Evolutionary conservation across 352 stramenopile genomes (phyloP).

Genomic region (Phytophthora palmivora): DNA sequence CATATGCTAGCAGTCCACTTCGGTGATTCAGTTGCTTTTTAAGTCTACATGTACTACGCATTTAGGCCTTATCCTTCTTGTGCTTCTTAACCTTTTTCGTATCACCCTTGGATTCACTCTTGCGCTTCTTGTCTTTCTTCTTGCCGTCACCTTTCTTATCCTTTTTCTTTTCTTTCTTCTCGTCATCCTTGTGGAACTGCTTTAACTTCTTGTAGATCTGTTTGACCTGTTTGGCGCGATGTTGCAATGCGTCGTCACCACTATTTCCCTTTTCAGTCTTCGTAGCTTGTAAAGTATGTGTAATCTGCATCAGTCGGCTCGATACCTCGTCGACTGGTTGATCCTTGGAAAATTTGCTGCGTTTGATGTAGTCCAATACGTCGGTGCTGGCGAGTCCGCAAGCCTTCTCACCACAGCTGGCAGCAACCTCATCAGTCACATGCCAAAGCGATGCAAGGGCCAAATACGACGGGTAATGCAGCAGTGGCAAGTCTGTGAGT

Average conservation of each 20-base stretch:
- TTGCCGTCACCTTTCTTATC: conserved; percentile 63
- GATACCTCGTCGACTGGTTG: conserved; percentile 50
- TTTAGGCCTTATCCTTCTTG: conserved; percentile 51
- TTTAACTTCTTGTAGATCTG: conserved; percentile 91
- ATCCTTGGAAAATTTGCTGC: conserved; percentile 75
- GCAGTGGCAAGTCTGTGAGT: conserved; percentile 73
- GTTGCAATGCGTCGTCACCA: conserved; percentile 43
- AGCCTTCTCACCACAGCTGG: conserved; percentile 38
- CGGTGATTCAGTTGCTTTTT: conserved; percentile 3
- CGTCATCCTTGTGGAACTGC: conserved; percentile 74
- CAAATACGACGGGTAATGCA: conserved; percentile 72
- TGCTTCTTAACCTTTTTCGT: conserved; percentile 65
- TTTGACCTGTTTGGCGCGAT: conserved; percentile 75
- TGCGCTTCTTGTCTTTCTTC: conserved; percentile 78
- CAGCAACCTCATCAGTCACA: conserved; percentile 62
- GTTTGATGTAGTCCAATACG: conserved; percentile 68
- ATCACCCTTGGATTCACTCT: conserved; percentile 69
- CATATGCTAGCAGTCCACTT: neutral
- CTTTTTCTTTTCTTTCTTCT: conserved; percentile 72
- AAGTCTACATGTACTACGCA: conserved; percentile 1
- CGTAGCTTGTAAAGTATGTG: conserved; percentile 36
- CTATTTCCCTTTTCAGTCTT: conserved; percentile 49
- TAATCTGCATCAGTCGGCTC: conserved; percentile 45
- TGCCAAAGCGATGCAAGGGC: conserved; percentile 69
- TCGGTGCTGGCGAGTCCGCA: conserved; percentile 42